Base-by-base conservation (phyloP, 169 alveolate genomes). In the Cryptosporidium sp. region DNA sequence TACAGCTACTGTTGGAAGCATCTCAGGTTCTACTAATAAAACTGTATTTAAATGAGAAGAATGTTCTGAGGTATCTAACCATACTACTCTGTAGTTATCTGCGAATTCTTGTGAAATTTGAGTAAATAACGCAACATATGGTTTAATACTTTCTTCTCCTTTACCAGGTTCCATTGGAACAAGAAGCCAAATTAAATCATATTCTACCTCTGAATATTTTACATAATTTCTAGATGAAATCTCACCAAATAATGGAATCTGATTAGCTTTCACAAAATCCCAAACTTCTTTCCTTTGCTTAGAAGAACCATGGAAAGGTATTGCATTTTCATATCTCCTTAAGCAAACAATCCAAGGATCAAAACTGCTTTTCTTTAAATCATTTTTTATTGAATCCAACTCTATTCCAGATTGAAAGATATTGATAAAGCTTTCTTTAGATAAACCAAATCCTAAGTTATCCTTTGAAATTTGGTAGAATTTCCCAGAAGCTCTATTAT, bases 111-210 rank as follows among this genome's bases (percentile, higher is more conserved):
- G 73, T 29, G 89, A 60, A 23, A 80, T 35, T 33, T 80, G 61
- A 8, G 75, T 65, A 0, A 80, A 80, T 29, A 80, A 31, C 3
- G 73, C 1, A 8, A 80, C 53, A 51, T 80, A 80, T 5, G 89
- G 89, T 45, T 65, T 60, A 14, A 80, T 80, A 65, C 89, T 80
- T 45, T 80, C 69, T 12, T 62, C 65, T 12, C 80, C 89, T 29
- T 80, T 80, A 23, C 75, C 89, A 16, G 69, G 69, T n/a, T 80
- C 89, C 89, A 80, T 80, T 9, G 89, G 89, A 14, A 80, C 89
- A 16, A 80, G 65, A 14, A 80, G 48, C 89, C 89, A 80, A 44
- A 80, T 80, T 42, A 80, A 48, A 44, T 80, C 89, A 44, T 31
- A 65, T 1, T 80, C 80, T 21, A 80, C 26, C 23, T 80, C 89